Conservation (phyloP, 192 early-diverging fungal genomes). For the Geranomyces variabilis region DNA sequence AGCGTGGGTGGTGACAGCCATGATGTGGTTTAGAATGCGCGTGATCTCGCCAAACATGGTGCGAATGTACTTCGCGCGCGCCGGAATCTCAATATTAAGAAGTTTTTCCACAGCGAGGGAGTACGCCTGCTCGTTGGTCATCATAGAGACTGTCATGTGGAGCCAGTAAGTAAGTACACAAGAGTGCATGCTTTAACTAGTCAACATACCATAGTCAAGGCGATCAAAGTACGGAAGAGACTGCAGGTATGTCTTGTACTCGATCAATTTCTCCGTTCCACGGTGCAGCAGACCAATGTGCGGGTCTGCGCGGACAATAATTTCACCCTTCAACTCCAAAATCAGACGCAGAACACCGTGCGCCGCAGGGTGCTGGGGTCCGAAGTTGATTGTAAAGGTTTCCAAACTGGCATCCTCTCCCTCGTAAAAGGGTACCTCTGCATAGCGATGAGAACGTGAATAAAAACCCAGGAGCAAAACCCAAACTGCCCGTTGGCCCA, state of each 20-base stretch:
- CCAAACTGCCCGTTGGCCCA: not conserved
- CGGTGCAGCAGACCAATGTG: slow-evolving; percentile 97
- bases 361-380: slow-evolving; percentile 98
- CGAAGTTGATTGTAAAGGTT: slow-evolving; percentile 98
- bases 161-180: not conserved
- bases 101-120: slow-evolving; percentile 97
- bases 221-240: slow-evolving; percentile 99
- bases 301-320: slow-evolving; percentile 91
- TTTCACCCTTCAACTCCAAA: slow-evolving; percentile 90
- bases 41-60: slow-evolving; percentile 98
- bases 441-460: not conserved
- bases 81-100: slow-evolving; percentile 94
- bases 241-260: slow-evolving; percentile 98
- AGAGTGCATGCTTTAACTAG: not conserved
- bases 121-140: slow-evolving; percentile 98
- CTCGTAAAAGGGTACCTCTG: slow-evolving; percentile 50
- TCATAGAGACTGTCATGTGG: slow-evolving; percentile 83
- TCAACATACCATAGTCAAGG: slow-evolving; percentile 76
- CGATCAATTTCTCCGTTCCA: slow-evolving; percentile 98
- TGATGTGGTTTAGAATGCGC: slow-evolving; percentile 96
- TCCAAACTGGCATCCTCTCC: slow-evolving; percentile 58
- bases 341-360: slow-evolving; percentile 95
- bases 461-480: not conserved
- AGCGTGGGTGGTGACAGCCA: slow-evolving; percentile 95
- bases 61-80: slow-evolving; percentile 91